Evolutionary conservation across 2,329 filamentous ascomycete species (phyloP).

Genomic region (Botryotinia convoluta): DNA sequence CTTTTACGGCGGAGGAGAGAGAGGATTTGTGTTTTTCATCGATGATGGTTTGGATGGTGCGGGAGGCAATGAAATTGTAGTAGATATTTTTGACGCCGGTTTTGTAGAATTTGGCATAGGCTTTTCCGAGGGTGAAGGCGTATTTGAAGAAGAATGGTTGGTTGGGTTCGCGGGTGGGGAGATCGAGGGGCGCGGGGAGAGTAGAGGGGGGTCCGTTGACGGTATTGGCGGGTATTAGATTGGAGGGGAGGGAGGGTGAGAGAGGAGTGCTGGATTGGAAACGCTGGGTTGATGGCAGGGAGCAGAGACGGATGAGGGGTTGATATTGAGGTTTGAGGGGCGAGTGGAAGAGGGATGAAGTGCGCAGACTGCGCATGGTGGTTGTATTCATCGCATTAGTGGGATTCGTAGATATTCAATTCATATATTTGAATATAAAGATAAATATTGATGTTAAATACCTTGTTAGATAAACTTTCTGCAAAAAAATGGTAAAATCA

Average conservation of each 20-base stretch:
- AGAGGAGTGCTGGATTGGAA: slow-evolving; percentile 41
- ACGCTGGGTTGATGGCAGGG: slow-evolving; percentile 38
- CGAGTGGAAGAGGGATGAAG: slow-evolving; percentile 24
- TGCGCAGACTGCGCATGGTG: slow-evolving; percentile 33
- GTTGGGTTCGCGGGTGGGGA: slow-evolving; percentile 54
- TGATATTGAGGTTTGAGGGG: slow-evolving; percentile 40
- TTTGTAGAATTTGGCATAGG: slow-evolving; percentile 86
- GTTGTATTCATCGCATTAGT: slow-evolving; percentile 33
- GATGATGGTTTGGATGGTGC: slow-evolving; percentile 48
- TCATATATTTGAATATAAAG: neutral
- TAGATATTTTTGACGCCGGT: slow-evolving; percentile 73
- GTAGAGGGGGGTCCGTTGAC: slow-evolving; percentile 74
- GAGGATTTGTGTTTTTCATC: slow-evolving; percentile 41
- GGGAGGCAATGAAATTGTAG: slow-evolving; percentile 55
- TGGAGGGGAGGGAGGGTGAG: neutral
- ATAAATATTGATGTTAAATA: neutral
- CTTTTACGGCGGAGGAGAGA: slow-evolving; percentile 38
- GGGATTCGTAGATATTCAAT: neutral
- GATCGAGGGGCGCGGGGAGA: slow-evolving; percentile 64
- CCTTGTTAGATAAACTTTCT: neutral
- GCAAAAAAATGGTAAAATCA: neutral
- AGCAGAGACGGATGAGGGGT: slow-evolving; percentile 38
- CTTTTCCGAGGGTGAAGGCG: slow-evolving; percentile 53
- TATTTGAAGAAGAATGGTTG: slow-evolving; percentile 43
- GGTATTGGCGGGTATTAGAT: slow-evolving; percentile 7